Conservation (phyloP, 2,329 filamentous ascomycete genomes). For the Hypoxylon sp. region DNA sequence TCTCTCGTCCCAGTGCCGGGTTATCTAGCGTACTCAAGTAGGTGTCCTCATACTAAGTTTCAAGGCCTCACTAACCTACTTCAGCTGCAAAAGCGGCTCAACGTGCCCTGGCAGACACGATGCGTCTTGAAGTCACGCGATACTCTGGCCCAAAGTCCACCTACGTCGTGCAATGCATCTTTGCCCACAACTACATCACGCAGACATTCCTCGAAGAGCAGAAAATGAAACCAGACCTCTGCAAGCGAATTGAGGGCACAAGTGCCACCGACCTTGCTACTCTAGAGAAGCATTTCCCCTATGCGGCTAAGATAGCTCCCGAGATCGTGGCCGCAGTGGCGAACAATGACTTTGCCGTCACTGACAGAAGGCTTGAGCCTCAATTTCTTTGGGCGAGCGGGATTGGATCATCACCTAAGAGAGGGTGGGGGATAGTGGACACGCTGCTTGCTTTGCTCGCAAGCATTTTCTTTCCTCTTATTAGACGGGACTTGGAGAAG, state of each 20-base stretch:
- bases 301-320: constrained; percentile 26
- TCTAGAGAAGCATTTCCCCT: constrained; percentile 32
- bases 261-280: constrained; percentile 2
- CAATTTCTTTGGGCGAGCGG: constrained; percentile 32
- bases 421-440: constrained; percentile 29
- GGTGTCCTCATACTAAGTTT: background rate
- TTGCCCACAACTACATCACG: constrained; percentile 37
- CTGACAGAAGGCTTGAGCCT: constrained; percentile 21
- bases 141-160: constrained; percentile 23
- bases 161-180: constrained; percentile 37
- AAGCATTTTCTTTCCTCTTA: background rate
- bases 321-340: constrained; percentile 30
- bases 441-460: constrained; percentile 14
- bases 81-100: constrained; percentile 30
- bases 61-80: background rate
- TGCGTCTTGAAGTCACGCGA: constrained; percentile 34
- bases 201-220: constrained; percentile 38
- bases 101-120: constrained; percentile 38
- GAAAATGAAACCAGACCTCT: constrained; percentile 35
- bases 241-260: constrained; percentile 39
- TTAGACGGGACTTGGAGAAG: background rate
- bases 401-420: constrained; percentile 35
- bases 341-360: constrained; percentile 37
- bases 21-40: constrained; percentile 35
- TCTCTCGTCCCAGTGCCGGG: constrained; percentile 32